Evolutionary conservation across 2,329 filamentous ascomycete species (phyloP), one percentile per base, ranked within the genome.

Genomic region (Aureobasidium sp.): DNA sequence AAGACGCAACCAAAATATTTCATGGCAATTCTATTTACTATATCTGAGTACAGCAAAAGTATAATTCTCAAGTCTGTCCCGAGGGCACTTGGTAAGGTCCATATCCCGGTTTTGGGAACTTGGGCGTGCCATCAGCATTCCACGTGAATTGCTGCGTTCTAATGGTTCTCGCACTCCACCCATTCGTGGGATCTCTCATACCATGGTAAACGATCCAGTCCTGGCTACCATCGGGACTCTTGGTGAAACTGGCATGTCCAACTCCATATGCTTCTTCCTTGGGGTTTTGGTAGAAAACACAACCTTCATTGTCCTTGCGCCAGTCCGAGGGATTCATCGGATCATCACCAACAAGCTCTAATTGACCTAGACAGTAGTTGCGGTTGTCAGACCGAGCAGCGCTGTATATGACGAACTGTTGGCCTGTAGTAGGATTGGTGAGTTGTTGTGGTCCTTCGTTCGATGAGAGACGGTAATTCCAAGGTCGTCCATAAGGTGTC

Each of bases 171-270:
- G 77, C 78, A 32, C 66, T 67, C 79, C 78, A 81, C 0, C 79
- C 77, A 52, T 74, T 76, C 29, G 71, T 72, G n/a, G 78, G 77
- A 66, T 81, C 74, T 37, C 68, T 64, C 78, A 81, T 81, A 10
- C 79, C 80, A 68, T 81, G 79, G 67, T 82, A 82, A n/a, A 81
- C 76, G 55, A 82, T 78, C 77, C 78, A 82, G 61, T 78, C 71
- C 68, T 82, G 76, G 1, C 53, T 74, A 0, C 75, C 77, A 66
- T 81, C 79, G 0, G 77, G 78, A 62, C 75, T 78, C 61, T 75
- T 79, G 6, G 75, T 76, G 63, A 81, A 82, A 64, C 78, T 80
- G 20, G 79, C 79, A 65, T 81, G 79, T 0, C 80, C 79, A 5
- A 81, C 79, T 0, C 79, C 79, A 65, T 78, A 81, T 0, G 76